Conservation (phyloP, 768 basidiomycete species). For the Cystofilobasidium ferigula region DNA sequence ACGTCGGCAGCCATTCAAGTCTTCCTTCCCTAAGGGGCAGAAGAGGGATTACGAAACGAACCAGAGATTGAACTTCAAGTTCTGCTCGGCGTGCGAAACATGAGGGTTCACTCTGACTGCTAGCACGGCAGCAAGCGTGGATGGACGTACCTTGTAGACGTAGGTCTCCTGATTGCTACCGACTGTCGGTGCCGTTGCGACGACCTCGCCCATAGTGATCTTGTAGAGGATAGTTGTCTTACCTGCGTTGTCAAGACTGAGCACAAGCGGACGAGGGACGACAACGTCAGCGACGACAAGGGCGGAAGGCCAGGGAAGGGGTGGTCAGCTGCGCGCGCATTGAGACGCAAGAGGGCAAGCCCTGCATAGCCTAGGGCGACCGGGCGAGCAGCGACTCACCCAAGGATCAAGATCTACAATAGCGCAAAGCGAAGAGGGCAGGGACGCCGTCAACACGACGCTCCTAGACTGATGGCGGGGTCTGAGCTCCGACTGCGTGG, state of each 20-base stretch:
- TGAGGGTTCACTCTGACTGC: not conserved
- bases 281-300: too few relatives aligned
- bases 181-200: slow-evolving; percentile 23
- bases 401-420: too few relatives aligned
- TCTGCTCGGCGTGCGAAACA: not conserved
- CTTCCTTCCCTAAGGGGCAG: not conserved
- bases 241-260: slow-evolving; percentile 3
- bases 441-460: too few relatives aligned
- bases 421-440: too few relatives aligned
- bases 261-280: not conserved
- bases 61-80: slow-evolving; percentile 19
- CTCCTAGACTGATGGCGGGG: too few relatives aligned
- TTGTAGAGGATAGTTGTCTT: slow-evolving; percentile 10
- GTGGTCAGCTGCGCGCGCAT: too few relatives aligned
- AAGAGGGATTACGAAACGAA: not conserved
- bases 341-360: too few relatives aligned
- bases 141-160: slow-evolving; percentile 4
- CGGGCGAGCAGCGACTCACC: too few relatives aligned
- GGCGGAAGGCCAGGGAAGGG: too few relatives aligned
- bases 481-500: too few relatives aligned
- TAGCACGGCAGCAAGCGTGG: not conserved
- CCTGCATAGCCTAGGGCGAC: too few relatives aligned
- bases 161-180: slow-evolving; percentile 19
- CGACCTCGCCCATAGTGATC: slow-evolving; percentile 23
- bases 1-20: too few relatives aligned